These are phyloP conservation scores for Tubosaeta sp. DNA, from an alignment of 768 basidiomycete species.

Conservation along the genomic window DNA sequence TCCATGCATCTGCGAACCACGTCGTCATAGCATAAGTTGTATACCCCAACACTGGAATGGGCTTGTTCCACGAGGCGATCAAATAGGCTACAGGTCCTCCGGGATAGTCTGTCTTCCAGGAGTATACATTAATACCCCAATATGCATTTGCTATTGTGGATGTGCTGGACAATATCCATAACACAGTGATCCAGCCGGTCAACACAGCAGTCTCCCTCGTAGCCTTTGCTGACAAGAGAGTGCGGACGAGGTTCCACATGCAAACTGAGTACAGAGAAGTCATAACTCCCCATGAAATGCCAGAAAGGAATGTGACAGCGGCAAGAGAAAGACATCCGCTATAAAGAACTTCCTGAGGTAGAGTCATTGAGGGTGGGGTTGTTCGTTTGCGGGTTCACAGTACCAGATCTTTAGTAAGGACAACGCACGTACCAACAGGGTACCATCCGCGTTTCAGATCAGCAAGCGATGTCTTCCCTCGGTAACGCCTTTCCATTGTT, in stretches of 20 bases:
- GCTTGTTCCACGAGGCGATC: not conserved
- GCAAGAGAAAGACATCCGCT: not conserved
- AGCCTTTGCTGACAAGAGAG: not conserved
- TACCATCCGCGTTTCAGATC: no score
- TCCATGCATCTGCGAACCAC: not conserved
- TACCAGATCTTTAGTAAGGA: no score
- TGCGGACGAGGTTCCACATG: not conserved
- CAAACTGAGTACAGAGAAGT: not conserved
- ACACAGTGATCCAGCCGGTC: not conserved
- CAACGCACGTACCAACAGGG: no score
- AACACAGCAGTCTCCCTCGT: not conserved
- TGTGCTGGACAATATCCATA: not conserved
- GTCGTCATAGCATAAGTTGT: not conserved
- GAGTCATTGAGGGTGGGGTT: no score
- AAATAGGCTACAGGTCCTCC: not conserved
- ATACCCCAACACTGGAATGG: not conserved
- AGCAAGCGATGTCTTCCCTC: no score
- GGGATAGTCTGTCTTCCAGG: constrained; percentile 1
- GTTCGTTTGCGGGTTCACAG: no score
- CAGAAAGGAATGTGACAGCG: not conserved
- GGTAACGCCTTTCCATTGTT: no score
- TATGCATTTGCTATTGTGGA: not conserved
- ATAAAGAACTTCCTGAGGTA: not conserved
- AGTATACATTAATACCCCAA: not conserved
- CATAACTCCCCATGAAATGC: not conserved